Evolutionary conservation across 768 basidiomycete genomes (phyloP), one percentile per base, ranked within the genome.

Genomic region (Leccinum longicurvipes): DNA sequence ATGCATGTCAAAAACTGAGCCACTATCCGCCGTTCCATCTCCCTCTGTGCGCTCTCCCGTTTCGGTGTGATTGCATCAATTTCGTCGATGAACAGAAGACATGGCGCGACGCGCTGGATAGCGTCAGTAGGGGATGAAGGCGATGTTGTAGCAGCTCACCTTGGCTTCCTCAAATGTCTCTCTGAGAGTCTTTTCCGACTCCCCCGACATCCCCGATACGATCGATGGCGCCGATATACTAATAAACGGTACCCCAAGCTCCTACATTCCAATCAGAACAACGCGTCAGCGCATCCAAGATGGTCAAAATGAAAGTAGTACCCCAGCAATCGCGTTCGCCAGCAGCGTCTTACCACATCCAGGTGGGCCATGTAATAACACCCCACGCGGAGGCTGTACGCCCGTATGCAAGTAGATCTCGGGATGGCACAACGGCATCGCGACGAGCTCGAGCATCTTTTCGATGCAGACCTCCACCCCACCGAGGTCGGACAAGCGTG

Each of bases 121-220:
- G 42, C n/a, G 39, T 57, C 25, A 49, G 32, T 19, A 41, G 2
- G 31, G 28, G 36, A 32, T 25, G 6, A 24, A 24, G 21, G 44
- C 7, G 23, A 32, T 6, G 23, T 24, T 2, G 1, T n/a, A 3
- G 34, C 11, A 9, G 41, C 77, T 5, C 28, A 93, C 93, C 75
- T 93, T 95, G 6, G 97, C 97, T 70, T 98, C 96, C 28, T 97
- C 96, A 66, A 99, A 99, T 0, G 93, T 94, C 66, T 98, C 96
- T 42, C 97, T 77, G 5, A 99, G 74, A 0, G 93, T 95, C 76
- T 96, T 98, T 69, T 99, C 97, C 0, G 93, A 95, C 72, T 99
- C 97, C 46, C 97, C 97, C 0, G 93, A 97, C 93, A 98, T 97
- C 1, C 97, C 96, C 2, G 91, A 94, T 8, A 99, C 93, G 56